Conservation (phyloP, 805 yeast species). For the Saccharomycopsis guyanensis region DNA sequence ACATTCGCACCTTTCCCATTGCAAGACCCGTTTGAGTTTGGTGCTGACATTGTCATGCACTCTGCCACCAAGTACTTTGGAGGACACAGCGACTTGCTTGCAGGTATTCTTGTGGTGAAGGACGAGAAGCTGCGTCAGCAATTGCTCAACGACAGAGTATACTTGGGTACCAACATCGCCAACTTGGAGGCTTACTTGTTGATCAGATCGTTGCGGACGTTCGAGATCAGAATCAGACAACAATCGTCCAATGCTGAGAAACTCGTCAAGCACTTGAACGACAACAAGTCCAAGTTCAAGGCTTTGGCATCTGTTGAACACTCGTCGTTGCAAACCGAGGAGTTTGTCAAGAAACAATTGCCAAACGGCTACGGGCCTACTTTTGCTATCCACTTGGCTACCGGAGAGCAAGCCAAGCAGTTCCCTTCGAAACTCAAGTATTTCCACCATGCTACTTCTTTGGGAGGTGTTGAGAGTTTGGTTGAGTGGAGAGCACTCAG, state of each 20-base stretch:
- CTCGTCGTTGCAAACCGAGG: conserved; percentile 70
- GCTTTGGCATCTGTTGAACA: conserved; percentile 51
- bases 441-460: conserved; percentile 86
- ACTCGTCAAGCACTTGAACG: conserved; percentile 51
- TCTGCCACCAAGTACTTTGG: conserved; percentile 92
- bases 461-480: conserved; percentile 88
- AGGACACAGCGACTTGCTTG: conserved; percentile 88
- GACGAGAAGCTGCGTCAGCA: conserved; percentile 36
- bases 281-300: conserved; percentile 40
- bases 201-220: conserved; percentile 75
- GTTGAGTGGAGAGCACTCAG: conserved; percentile 86
- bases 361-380: conserved; percentile 67
- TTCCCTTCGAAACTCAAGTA: conserved; percentile 60
- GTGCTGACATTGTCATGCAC: conserved; percentile 86
- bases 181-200: conserved; percentile 70
- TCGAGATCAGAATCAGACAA: conserved; percentile 56
- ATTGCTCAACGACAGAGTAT: conserved; percentile 55
- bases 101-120: conserved; percentile 73
- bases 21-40: conserved; percentile 71
- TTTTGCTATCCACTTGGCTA: conserved; percentile 52
- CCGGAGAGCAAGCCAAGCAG: conserved; percentile 46
- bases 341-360: conserved; percentile 57
- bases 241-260: conserved; percentile 59
- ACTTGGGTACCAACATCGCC: conserved; percentile 72
- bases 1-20: conserved; percentile 94